A percentile compares a stretch with the other conserved stretches of the same genome.
Conservation (phyloP, 1,139 yeast species). For the Kurtzmaniella quercitrusa region DNA sequence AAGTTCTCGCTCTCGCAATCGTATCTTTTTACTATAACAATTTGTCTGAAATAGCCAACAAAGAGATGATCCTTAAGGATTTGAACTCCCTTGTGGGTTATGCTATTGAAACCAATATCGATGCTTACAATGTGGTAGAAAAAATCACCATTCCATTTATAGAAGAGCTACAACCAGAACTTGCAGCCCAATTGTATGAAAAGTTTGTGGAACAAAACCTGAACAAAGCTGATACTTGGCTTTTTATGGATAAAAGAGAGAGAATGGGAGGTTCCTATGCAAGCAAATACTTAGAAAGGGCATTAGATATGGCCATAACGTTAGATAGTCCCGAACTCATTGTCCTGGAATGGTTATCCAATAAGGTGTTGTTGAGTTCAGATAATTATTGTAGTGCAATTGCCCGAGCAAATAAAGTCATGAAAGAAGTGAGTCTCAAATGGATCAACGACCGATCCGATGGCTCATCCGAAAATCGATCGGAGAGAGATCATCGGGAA, state of each 20-base stretch:
- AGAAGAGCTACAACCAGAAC: slow-evolving; percentile 19
- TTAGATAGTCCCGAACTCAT: slow-evolving; percentile 53
- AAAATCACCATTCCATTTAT: slow-evolving; percentile 29
- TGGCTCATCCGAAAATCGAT: not conserved
- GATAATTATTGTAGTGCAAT: not conserved
- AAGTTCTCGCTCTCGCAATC: slow-evolving; percentile 27
- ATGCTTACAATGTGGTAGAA: slow-evolving; percentile 40
- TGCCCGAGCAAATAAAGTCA: slow-evolving; percentile 15
- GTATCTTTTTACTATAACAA: slow-evolving; percentile 13
- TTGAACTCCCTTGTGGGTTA: slow-evolving; percentile 10
- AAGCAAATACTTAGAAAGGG: slow-evolving; percentile 24
- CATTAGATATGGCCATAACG: slow-evolving; percentile 20
- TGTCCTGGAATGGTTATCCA: slow-evolving; percentile 37
- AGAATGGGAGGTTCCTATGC: slow-evolving; percentile 14
- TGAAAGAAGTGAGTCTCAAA: slow-evolving; percentile 9
- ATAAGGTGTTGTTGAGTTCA: not conserved
- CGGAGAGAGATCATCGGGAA: not conserved
- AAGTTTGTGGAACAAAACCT: slow-evolving; percentile 23
- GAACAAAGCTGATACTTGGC: slow-evolving; percentile 46
- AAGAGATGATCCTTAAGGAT: slow-evolving; percentile 12
- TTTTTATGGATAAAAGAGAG: slow-evolving; percentile 39
- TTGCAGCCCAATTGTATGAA: slow-evolving; percentile 23
- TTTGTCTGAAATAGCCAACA: slow-evolving; percentile 10
- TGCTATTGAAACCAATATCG: slow-evolving; percentile 26
- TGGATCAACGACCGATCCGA: slow-evolving; percentile 1